A percentile compares a stretch with the other conserved stretches of the same genome.
Conservation (phyloP, 2,329 filamentous ascomycete genomes). For the Pseudogymnoascus sp. region DNA sequence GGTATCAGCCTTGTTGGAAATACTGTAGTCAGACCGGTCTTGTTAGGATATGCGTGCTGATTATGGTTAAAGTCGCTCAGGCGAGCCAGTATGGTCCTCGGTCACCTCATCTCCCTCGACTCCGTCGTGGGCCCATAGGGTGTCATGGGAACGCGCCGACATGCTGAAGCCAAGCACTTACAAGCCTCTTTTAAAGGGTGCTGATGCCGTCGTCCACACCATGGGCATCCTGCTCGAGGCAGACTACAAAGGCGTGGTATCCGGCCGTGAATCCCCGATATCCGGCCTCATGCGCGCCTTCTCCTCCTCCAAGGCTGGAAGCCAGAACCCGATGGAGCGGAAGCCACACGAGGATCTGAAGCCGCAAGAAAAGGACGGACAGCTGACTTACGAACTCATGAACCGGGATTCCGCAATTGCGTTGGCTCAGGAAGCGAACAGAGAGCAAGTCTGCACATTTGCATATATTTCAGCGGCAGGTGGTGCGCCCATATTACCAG, state of each 20-base stretch:
- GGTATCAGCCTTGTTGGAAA: not conserved
- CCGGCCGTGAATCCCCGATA: constrained; percentile 76
- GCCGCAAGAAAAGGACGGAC: constrained; percentile 61
- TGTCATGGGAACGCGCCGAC: constrained; percentile 84
- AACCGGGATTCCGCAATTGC: constrained; percentile 85
- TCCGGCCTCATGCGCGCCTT: constrained; percentile 75
- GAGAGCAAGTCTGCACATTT: constrained; percentile 62
- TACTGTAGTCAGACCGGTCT: not conserved
- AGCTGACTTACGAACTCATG: constrained; percentile 95
- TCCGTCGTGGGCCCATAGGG: constrained; percentile 74
- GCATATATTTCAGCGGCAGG: constrained; percentile 84
- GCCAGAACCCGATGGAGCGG: constrained; percentile 64
- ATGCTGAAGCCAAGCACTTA: constrained; percentile 80
- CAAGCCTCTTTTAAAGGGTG: constrained; percentile 64
- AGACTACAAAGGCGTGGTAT: constrained; percentile 91
- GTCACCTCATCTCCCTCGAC: constrained; percentile 60
- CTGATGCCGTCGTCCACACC: constrained; percentile 83
- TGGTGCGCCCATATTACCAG: constrained; percentile 77
- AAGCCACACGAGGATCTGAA: constrained; percentile 54
- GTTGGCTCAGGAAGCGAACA: constrained; percentile 69
- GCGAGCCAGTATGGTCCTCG: constrained; percentile 76
- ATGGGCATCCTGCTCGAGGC: constrained; percentile 96
- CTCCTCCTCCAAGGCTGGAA: constrained; percentile 55
- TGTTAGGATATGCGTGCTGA: constrained; percentile 9
- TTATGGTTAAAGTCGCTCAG: constrained; percentile 63